Evolutionary conservation across 345 rosid species (phyloP).

Genomic region (Eucalyptus microcorys): DNA sequence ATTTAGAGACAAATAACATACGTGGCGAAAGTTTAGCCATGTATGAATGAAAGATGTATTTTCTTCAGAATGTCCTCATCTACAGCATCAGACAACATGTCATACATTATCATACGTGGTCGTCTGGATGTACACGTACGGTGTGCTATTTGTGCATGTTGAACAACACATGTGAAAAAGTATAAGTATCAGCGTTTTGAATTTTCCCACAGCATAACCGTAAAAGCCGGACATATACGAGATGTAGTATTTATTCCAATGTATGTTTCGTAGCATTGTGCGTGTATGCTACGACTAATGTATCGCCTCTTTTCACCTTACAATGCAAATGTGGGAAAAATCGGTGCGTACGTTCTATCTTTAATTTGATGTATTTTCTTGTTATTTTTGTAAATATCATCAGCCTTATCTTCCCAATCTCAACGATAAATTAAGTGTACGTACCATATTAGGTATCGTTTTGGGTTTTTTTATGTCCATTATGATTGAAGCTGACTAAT

Average conservation of each 20-base stretch:
- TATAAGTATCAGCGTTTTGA: neutral
- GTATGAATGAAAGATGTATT: neutral
- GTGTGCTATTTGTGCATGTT: neutral
- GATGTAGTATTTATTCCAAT: neutral
- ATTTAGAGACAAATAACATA: neutral
- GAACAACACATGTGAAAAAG: neutral
- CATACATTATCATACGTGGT: neutral
- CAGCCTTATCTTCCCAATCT: neutral
- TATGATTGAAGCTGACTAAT: neutral
- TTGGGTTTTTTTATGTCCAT: neutral
- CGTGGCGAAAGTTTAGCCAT: too few relatives aligned
- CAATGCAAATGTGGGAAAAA: neutral
- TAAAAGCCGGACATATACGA: neutral
- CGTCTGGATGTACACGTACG: neutral
- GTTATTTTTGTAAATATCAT: neutral
- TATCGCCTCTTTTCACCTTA: neutral
- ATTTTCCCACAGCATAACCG: neutral
- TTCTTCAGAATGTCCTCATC: neutral
- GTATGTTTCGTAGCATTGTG: neutral
- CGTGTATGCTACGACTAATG: neutral
- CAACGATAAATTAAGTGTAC: neutral
- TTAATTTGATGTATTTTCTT: neutral
- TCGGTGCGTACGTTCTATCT: accelerated
- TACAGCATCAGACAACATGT: neutral
- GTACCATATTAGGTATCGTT: neutral